These are phyloP conservation scores for Fusarium sp. DNA, from an alignment of 2,329 filamentous ascomycete species.

Conservation along the genomic window DNA sequence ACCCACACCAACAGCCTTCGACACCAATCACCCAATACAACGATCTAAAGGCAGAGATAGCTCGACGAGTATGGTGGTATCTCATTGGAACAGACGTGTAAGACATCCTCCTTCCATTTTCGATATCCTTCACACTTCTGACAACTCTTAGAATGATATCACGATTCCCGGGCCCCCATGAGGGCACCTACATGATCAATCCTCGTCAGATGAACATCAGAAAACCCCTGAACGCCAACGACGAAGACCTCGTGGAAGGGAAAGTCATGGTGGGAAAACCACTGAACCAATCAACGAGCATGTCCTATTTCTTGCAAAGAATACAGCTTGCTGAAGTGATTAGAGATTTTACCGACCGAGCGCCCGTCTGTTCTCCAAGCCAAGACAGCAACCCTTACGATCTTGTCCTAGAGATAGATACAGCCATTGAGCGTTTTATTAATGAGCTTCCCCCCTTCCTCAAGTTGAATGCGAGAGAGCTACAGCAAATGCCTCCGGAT, in stretches of 20 bases:
- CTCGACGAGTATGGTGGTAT: slow-evolving; percentile 59
- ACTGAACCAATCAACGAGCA: slow-evolving; percentile 48
- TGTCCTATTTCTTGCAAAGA: slow-evolving; percentile 55
- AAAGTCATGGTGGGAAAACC: slow-evolving; percentile 48
- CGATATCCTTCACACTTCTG: neutral
- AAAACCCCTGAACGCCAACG: slow-evolving; percentile 54
- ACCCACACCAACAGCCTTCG: slow-evolving; percentile 38
- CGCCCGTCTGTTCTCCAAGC: slow-evolving; percentile 41
- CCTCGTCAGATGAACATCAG: slow-evolving; percentile 55
- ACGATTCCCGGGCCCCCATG: slow-evolving; percentile 51
- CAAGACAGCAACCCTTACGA: slow-evolving; percentile 50
- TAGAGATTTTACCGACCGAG: slow-evolving; percentile 51
- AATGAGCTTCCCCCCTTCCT: slow-evolving; percentile 49
- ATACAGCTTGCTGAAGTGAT: slow-evolving; percentile 53
- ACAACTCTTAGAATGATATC: slow-evolving; percentile 50
- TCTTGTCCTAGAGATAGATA: slow-evolving; percentile 50
- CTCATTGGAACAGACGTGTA: slow-evolving; percentile 56
- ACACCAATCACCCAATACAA: slow-evolving; percentile 39
- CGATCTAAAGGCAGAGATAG: slow-evolving; percentile 52
- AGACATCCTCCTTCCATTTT: neutral
- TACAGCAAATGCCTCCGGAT: slow-evolving; percentile 37
- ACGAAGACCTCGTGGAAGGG: slow-evolving; percentile 51
- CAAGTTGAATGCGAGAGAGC: slow-evolving; percentile 31
- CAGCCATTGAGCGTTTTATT: slow-evolving; percentile 45
- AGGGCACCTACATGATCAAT: slow-evolving; percentile 53